Percentiles rank a stretch among this genome's conserved stretches.
Conservation (phyloP, 1,284 basidiomycete genomes). For the Apiotrichum brassicae region DNA sequence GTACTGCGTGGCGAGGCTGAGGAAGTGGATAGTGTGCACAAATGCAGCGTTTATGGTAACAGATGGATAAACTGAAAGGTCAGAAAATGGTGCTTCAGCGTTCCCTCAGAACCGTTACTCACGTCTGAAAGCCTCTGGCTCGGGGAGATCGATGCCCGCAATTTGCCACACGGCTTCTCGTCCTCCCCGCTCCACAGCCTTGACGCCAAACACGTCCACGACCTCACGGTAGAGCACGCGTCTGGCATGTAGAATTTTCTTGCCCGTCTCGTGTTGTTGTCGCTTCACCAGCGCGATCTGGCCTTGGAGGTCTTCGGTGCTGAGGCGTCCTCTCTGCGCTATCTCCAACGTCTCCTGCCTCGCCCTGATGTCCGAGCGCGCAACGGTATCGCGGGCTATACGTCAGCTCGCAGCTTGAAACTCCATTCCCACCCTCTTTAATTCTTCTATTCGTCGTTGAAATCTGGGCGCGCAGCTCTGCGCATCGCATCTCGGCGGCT, state of each 20-base stretch:
- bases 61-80: slow-evolving; percentile 24
- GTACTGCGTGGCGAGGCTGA: slow-evolving; percentile 35
- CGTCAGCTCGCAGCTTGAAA: slow-evolving; percentile 1
- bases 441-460: slow-evolving; percentile 7
- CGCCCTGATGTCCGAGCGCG: not conserved
- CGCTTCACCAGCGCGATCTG: slow-evolving; percentile 10
- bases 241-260: slow-evolving; percentile 31
- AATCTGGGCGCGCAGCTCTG: slow-evolving; percentile 14
- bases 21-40: slow-evolving; percentile 32
- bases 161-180: slow-evolving; percentile 29
- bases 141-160: slow-evolving; percentile 28
- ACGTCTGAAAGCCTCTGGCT: slow-evolving; percentile 32
- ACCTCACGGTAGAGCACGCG: slow-evolving; percentile 36
- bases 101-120: slow-evolving; percentile 7
- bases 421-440: slow-evolving; percentile 10
- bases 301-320: slow-evolving; percentile 7
- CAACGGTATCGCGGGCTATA: slow-evolving; percentile 1
- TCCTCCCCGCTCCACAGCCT: not conserved
- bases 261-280: slow-evolving; percentile 22
- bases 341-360: slow-evolving; percentile 6
- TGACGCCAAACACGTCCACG: slow-evolving; percentile 34
- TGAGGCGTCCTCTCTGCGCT: not conserved
- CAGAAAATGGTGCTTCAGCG: not conserved
- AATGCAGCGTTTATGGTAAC: slow-evolving; percentile 34
- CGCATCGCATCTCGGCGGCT: slow-evolving; percentile 17